Evolutionary conservation across 1,139 yeast genomes (phyloP), one percentile per base, ranked within the genome.

Genomic region (Taphrina deformans): DNA sequence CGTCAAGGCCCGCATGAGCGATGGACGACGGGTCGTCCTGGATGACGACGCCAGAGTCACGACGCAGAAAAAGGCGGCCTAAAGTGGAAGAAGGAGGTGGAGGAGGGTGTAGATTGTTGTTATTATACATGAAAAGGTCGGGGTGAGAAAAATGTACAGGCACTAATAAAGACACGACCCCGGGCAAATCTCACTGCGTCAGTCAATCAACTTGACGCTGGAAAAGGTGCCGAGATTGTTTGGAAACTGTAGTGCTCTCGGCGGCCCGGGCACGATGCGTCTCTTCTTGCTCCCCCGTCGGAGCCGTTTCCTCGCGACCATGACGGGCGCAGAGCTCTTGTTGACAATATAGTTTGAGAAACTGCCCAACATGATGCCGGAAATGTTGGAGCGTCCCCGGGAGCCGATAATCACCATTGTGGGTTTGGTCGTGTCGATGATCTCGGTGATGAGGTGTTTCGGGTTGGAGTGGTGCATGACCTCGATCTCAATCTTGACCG

Each of bases 401-500:
- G 92, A 86, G 0, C 95, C 95, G 40, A 91, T 89, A 66, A 91
- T 85, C 18, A 92, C 93, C 72, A 91, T 78, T 0, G 89, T 85
- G 0, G 97, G 97, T 68, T 87, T 85, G 67, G 91, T 80, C 70
- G 89, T 88, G 73, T 89, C 92, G 67, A 90, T 87, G 71, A 91
- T 80, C 71, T 90, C 96, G 69, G 88, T 85, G 65, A 92, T 82
- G 72, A 90, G 83, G 73, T 90, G 96, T 70, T 92, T 83, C 6
- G 97, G 96, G 68, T 87, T 89, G 41, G 93, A 92, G 74, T 92
- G 96, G 72, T 88, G 93, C 65, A 87, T 82, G 40, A 87, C 86
- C 74, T 88, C 92, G 69, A 87, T 80, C 29, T 87, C 90, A 53
- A 87, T 84, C 75, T 87, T 92, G 55, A 87, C 85, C 74, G 87